Conservation (phyloP, 2,329 filamentous ascomycete species). For the Sclerotinia glacialis region DNA sequence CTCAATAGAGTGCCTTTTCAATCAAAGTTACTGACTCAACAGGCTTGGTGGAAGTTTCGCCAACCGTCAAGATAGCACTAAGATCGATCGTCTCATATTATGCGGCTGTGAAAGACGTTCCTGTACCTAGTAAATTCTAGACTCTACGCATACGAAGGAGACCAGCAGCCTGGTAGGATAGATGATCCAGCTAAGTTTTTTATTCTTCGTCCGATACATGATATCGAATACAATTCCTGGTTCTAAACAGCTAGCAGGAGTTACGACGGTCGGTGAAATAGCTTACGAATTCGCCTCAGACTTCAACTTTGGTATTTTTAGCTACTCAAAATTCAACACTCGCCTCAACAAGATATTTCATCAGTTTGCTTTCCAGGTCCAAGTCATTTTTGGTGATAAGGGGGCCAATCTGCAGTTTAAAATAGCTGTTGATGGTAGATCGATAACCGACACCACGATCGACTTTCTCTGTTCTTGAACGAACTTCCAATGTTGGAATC, state of each 20-base stretch:
- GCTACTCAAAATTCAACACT: conserved; percentile 1
- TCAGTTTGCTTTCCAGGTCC: neutral
- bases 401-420: conserved; percentile 22
- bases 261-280: conserved; percentile 17
- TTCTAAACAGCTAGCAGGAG: conserved; percentile 14
- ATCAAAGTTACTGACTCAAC: neutral
- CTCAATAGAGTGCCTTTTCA: neutral
- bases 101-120: no score
- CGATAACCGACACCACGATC: neutral
- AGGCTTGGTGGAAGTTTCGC: neutral
- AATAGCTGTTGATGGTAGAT: conserved; percentile 10
- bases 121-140: neutral
- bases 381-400: conserved; percentile 23
- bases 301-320: conserved; percentile 6
- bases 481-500: neutral
- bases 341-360: conserved; percentile 2
- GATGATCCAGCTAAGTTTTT: conserved; percentile 19
- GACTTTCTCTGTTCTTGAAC: neutral
- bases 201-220: neutral
- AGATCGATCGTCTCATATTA: neutral
- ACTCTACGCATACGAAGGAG: conserved; percentile 21
- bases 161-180: conserved; percentile 16
- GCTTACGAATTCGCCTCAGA: neutral
- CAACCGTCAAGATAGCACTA: neutral
- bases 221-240: neutral